These are phyloP conservation scores for Cronartium quercuum DNA, from an alignment of 1,284 basidiomycete species.

Conservation along the genomic window DNA sequence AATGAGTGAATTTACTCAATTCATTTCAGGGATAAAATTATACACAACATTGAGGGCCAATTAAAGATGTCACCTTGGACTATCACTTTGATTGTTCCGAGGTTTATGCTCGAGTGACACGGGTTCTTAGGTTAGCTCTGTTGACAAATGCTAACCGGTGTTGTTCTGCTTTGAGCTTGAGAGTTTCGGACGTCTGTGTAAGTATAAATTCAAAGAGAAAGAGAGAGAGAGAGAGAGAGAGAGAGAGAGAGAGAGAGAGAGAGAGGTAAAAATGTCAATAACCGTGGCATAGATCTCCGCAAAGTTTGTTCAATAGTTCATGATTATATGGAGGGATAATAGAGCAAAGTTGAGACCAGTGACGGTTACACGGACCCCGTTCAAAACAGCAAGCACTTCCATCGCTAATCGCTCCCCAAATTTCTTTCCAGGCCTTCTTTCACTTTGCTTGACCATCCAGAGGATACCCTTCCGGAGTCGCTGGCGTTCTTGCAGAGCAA, in stretches of 20 bases:
- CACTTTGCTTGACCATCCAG: slow-evolving; percentile 29
- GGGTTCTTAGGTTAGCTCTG: slow-evolving; percentile 32
- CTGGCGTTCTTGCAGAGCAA: slow-evolving; percentile 32
- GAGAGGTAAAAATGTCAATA: not conserved
- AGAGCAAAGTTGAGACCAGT: not conserved
- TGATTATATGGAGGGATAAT: not conserved
- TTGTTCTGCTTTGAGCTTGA: slow-evolving; percentile 34
- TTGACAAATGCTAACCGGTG: slow-evolving; percentile 33
- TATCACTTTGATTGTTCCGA: not conserved
- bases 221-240: not conserved
- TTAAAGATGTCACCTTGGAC: too few relatives aligned
- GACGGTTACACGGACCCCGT: slow-evolving; percentile 28
- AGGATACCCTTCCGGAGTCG: slow-evolving; percentile 17
- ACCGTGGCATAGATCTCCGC: not conserved
- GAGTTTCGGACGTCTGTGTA: slow-evolving; percentile 26
- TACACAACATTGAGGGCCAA: too few relatives aligned
- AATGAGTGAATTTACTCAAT: too few relatives aligned
- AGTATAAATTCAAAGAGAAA: not conserved
- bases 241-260: not conserved
- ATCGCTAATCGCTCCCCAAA: slow-evolving; percentile 26
- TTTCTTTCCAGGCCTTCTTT: slow-evolving; percentile 29
- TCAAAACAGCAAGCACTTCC: slow-evolving; percentile 34
- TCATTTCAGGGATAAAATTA: too few relatives aligned
- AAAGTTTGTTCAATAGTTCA: not conserved
- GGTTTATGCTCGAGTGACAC: slow-evolving; percentile 28